These are phyloP conservation scores for Brassica nigra DNA, from an alignment of 345 rosid species.

Conservation along the genomic window DNA sequence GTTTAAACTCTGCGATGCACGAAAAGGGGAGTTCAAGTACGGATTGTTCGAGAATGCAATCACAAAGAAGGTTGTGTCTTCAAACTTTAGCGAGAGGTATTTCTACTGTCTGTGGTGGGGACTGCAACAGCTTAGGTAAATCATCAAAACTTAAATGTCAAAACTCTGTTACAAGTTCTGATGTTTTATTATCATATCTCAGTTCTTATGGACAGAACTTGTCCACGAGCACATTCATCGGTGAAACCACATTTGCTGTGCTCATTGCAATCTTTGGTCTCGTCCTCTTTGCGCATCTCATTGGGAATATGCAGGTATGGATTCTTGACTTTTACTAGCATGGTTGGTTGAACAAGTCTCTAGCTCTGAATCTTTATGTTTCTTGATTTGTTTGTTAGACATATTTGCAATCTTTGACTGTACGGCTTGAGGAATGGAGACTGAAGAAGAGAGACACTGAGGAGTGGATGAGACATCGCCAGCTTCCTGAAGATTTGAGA, in stretches of 20 bases:
- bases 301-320: constrained; percentile 97
- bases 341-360: neutral
- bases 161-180: neutral
- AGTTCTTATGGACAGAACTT: constrained; percentile 95
- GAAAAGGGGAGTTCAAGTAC: constrained; percentile 43
- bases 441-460: constrained; percentile 86
- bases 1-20: constrained; percentile 61
- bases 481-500: constrained; percentile 75
- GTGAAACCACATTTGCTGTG: constrained; percentile 86
- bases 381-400: constrained; percentile 53
- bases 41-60: constrained; percentile 71
- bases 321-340: neutral
- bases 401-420: constrained; percentile 81
- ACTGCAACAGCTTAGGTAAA: constrained; percentile 79
- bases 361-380: neutral
- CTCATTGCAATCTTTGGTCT: constrained; percentile 85
- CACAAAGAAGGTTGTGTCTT: constrained; percentile 52
- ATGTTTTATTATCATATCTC: constrained; percentile 32
- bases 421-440: constrained; percentile 95
- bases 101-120: constrained; percentile 94
- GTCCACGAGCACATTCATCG: constrained; percentile 76
- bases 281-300: constrained; percentile 85
- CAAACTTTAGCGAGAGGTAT: constrained; percentile 62
- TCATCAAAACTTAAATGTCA: neutral
- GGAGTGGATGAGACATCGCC: constrained; percentile 96